These are phyloP conservation scores for Aspergillus sp. DNA, from an alignment of 2,329 filamentous ascomycete species.

Conservation along the genomic window DNA sequence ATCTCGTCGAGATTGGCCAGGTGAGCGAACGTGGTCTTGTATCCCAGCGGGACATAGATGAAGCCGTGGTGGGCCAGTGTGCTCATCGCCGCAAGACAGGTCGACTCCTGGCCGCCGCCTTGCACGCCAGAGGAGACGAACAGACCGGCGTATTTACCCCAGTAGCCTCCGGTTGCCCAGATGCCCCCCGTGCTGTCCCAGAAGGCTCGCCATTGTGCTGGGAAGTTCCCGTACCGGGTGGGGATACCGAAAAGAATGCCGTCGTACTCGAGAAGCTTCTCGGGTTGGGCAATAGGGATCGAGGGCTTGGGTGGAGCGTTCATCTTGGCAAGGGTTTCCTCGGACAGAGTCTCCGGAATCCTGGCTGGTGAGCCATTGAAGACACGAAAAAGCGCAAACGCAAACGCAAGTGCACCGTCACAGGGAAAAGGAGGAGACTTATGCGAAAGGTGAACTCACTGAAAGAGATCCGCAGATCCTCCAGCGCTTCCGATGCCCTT, in stretches of 20 bases:
- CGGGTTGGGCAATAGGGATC: conserved; percentile 63
- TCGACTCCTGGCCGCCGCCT: conserved; percentile 93
- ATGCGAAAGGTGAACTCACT: conserved; percentile 51
- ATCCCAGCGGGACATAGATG: conserved; percentile 93
- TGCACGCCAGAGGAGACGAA: conserved; percentile 81
- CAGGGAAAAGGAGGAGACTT: too few species aligned
- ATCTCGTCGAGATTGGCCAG: conserved; percentile 74
- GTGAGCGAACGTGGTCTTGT: conserved; percentile 72
- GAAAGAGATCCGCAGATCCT: conserved; percentile 76
- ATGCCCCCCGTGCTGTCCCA: conserved; percentile 88
- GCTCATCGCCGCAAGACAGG: conserved; percentile 74
- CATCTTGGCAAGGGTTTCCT: conserved; percentile 88
- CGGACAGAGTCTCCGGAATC: conserved; percentile 79
- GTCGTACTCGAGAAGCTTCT: conserved; percentile 72
- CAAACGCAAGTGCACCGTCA: not conserved
- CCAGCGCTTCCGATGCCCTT: conserved; percentile 85
- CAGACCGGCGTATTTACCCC: conserved; percentile 85
- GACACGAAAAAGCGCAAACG: too few species aligned
- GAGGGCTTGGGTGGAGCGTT: conserved; percentile 74
- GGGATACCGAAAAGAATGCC: conserved; percentile 91
- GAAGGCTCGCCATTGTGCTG: conserved; percentile 82
- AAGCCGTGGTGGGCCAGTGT: conserved; percentile 92
- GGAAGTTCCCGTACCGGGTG: conserved; percentile 96
- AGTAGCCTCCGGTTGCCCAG: conserved; percentile 75
- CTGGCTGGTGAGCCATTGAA: conserved; percentile 36